phyloP scores from a whole-genome alignment of 2,329 filamentous ascomycete species.

The Aspergillus caelatus region DNA sequence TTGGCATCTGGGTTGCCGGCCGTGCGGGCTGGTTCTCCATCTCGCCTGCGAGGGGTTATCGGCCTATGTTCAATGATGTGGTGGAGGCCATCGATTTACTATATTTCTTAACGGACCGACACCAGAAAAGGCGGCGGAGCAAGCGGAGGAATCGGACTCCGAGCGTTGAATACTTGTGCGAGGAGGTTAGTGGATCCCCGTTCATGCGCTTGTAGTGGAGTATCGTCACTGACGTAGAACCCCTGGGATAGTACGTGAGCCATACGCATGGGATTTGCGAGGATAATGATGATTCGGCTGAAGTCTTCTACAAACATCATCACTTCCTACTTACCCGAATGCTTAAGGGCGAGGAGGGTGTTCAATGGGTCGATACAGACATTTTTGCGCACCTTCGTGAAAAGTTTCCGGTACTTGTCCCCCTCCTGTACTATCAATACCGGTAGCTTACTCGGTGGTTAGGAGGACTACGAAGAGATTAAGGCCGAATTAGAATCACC shows the following conservation, averaged over 20 bases:
- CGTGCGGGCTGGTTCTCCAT: slow-evolving; percentile 66
- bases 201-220: neutral
- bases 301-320: slow-evolving; percentile 49
- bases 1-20: slow-evolving; percentile 64
- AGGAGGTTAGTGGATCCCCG: slow-evolving; percentile 37
- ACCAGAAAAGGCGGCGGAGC: slow-evolving; percentile 46
- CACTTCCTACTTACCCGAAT: slow-evolving; percentile 51
- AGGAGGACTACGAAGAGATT: slow-evolving; percentile 40
- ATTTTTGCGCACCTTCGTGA: slow-evolving; percentile 48
- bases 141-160: slow-evolving; percentile 37
- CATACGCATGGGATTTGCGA: slow-evolving; percentile 47
- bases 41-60: slow-evolving; percentile 56
- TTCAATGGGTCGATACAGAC: slow-evolving; percentile 49
- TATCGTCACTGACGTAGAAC: slow-evolving; percentile 6
- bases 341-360: slow-evolving; percentile 48
- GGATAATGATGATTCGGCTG: slow-evolving; percentile 50
- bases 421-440: neutral
- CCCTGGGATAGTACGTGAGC: slow-evolving; percentile 39
- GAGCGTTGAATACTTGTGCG: slow-evolving; percentile 42
- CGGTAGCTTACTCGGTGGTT: slow-evolving; percentile 2
- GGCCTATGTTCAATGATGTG: slow-evolving; percentile 58
- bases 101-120: slow-evolving; percentile 64
- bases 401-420: slow-evolving; percentile 42
- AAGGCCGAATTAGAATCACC: slow-evolving; percentile 30
- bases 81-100: slow-evolving; percentile 61